Conservation (phyloP, 2,329 filamentous ascomycete genomes). For the Stemphylium vesicarium region DNA sequence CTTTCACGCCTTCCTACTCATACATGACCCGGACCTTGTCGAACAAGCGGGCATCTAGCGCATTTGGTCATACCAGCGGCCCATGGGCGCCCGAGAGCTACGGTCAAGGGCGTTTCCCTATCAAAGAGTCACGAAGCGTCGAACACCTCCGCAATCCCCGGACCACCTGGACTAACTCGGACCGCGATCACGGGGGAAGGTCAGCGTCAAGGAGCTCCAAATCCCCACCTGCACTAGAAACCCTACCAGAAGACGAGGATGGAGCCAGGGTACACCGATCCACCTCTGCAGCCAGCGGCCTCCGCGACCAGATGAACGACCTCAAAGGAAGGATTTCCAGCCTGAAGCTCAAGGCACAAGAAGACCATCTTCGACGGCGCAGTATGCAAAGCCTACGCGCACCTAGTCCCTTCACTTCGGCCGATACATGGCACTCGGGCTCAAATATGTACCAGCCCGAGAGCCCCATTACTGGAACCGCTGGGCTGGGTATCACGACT, state of each 20-base stretch:
- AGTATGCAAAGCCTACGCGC: slow-evolving; percentile 78
- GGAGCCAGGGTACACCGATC: slow-evolving; percentile 63
- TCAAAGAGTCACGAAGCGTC: slow-evolving; percentile 49
- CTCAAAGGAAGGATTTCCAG: slow-evolving; percentile 84
- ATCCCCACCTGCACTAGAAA: slow-evolving; percentile 48
- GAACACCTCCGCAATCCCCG: slow-evolving; percentile 48
- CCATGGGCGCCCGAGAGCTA: slow-evolving; percentile 48
- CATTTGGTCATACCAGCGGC: slow-evolving; percentile 45
- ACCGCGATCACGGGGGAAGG: slow-evolving; percentile 40
- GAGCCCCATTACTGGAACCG: slow-evolving; percentile 31
- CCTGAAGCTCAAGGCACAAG: slow-evolving; percentile 77
- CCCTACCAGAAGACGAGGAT: slow-evolving; percentile 50
- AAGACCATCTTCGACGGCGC: slow-evolving; percentile 77
- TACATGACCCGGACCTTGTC: slow-evolving; percentile 33
- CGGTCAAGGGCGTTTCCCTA: slow-evolving; percentile 44
- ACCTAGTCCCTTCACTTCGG: slow-evolving; percentile 79
- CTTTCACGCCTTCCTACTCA: slow-evolving; percentile 41
- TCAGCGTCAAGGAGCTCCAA: slow-evolving; percentile 49
- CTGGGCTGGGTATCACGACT: slow-evolving; percentile 39
- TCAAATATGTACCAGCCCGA: slow-evolving; percentile 38
- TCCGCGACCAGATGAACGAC: slow-evolving; percentile 85
- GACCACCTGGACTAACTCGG: slow-evolving; percentile 29
- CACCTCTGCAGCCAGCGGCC: slow-evolving; percentile 72
- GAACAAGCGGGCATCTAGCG: slow-evolving; percentile 49
- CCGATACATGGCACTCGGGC: slow-evolving; percentile 64